Percentiles rank a stretch among this genome's conserved stretches.
These are phyloP conservation scores for Haplosporangium sp. DNA, from an alignment of 371 early-diverging fungal genomes.

Conservation along the genomic window DNA sequence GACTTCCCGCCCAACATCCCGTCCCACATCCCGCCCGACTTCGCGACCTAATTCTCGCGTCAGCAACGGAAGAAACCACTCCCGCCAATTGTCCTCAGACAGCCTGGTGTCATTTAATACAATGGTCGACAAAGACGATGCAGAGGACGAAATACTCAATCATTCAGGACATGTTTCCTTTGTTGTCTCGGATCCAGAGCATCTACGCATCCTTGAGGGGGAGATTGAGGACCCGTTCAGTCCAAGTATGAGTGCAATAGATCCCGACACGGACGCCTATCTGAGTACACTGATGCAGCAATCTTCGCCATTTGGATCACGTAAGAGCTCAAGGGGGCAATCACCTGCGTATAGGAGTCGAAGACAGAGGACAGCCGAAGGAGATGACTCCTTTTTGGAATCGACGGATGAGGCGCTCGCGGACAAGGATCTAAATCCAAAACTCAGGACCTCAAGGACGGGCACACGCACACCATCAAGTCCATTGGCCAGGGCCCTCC, in stretches of 20 bases:
- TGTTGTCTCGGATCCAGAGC: constrained; percentile 52
- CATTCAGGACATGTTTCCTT: constrained; percentile 44
- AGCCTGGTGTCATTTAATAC: constrained; percentile 46
- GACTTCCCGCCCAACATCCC: constrained; percentile 35
- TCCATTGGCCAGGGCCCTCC: constrained; percentile 35
- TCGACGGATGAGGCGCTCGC: constrained; percentile 44
- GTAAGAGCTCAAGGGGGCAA: constrained; percentile 40
- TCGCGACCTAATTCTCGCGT: constrained; percentile 38
- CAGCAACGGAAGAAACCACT: constrained; percentile 39
- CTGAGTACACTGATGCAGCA: constrained; percentile 44
- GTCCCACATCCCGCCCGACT: constrained; percentile 27
- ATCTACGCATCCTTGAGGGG: constrained; percentile 34
- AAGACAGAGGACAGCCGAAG: constrained; percentile 21
- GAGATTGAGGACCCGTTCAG: constrained; percentile 54
- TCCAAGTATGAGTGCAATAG: constrained; percentile 48
- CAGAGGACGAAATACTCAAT: constrained; percentile 20
- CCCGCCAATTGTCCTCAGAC: constrained; percentile 44
- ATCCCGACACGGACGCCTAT: constrained; percentile 38
- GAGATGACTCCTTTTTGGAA: constrained; percentile 46
- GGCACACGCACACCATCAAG: constrained; percentile 39
- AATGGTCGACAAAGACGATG: constrained; percentile 42
- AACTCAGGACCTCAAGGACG: constrained; percentile 29
- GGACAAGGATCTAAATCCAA: constrained; percentile 40
- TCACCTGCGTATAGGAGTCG: constrained; percentile 46
- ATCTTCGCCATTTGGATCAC: constrained; percentile 37